Evolutionary conservation across 768 basidiomycete species (phyloP).

Genomic region (Sistotremastrum suecicum): DNA sequence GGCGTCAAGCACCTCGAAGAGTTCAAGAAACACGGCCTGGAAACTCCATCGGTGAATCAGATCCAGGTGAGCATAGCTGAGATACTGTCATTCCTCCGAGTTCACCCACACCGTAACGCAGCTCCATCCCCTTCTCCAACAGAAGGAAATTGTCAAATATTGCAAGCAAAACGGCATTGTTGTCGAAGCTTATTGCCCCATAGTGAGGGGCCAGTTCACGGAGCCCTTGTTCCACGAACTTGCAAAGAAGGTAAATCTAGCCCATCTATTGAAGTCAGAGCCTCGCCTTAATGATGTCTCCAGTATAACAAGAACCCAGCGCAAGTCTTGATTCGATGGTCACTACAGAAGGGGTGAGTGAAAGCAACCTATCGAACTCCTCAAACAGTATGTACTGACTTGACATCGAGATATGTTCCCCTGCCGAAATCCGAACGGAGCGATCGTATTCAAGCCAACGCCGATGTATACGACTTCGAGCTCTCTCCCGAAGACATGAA

Average conservation of each 20-base stretch:
- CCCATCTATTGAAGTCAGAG: background rate
- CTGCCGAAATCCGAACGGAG: slow-evolving; percentile 72
- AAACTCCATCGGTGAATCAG: slow-evolving; percentile 76
- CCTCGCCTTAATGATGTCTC: background rate
- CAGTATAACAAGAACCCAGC: slow-evolving; percentile 19
- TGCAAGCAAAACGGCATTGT: slow-evolving; percentile 45
- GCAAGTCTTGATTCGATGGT: slow-evolving; percentile 30
- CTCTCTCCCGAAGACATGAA: slow-evolving; percentile 51
- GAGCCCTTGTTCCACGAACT: slow-evolving; percentile 9
- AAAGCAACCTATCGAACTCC: background rate
- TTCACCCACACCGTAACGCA: slow-evolving; percentile 11
- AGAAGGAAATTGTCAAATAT: slow-evolving; percentile 31
- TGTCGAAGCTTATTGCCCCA: slow-evolving; percentile 26
- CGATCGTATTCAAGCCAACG: slow-evolving; percentile 57
- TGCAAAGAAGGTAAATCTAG: slow-evolving; percentile 8
- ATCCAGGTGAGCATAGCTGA: slow-evolving; percentile 52
- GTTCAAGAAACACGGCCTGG: slow-evolving; percentile 49
- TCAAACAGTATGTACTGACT: slow-evolving; percentile 1
- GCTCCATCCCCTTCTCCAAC: slow-evolving; percentile 24
- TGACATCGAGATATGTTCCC: slow-evolving; percentile 46
- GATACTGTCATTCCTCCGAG: slow-evolving; percentile 15
- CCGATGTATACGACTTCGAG: slow-evolving; percentile 63
- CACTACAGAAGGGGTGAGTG: slow-evolving; percentile 23
- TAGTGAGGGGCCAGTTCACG: slow-evolving; percentile 14
- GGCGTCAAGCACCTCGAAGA: slow-evolving; percentile 27